Conservation (phyloP, 306 rosid genomes). For the Vicia villosa region DNA sequence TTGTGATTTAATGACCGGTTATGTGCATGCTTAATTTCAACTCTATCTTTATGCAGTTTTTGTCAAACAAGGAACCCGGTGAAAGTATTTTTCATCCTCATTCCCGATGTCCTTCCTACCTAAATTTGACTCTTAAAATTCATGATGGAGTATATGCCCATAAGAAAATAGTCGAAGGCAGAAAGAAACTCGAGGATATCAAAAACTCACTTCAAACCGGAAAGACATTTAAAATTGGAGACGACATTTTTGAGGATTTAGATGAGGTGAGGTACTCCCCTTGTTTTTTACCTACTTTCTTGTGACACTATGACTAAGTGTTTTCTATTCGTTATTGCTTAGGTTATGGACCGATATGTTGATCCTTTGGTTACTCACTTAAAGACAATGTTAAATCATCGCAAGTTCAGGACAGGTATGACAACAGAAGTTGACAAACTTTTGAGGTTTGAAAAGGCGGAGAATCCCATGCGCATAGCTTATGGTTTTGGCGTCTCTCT, state of each 20-base stretch:
- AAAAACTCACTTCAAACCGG: constrained; percentile 92
- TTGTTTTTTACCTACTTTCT: neutral
- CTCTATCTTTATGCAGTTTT: constrained; percentile 60
- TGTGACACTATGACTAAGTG: constrained; percentile 6
- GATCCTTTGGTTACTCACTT: constrained; percentile 91
- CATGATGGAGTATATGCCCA: constrained; percentile 97
- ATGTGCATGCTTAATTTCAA: too few relatives aligned
- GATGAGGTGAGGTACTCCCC: constrained; percentile 71
- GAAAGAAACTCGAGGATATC: constrained; percentile 94
- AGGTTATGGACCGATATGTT: constrained; percentile 99
- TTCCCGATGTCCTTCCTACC: constrained; percentile 89
- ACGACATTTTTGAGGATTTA: constrained; percentile 95
- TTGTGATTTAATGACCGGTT: too few relatives aligned
- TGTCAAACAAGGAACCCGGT: constrained; percentile 93
- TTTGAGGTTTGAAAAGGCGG: constrained; percentile 74
- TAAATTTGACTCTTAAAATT: constrained; percentile 90
- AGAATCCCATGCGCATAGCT: constrained; percentile 82
- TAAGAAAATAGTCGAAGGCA: constrained; percentile 94
- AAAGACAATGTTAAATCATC: constrained; percentile 81
- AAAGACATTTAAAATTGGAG: constrained; percentile 95
- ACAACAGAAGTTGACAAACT: constrained; percentile 92
- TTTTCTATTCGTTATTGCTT: constrained; percentile 24
- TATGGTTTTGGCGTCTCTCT: constrained; percentile 87
- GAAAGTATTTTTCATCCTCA: constrained; percentile 96
- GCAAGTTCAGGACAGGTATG: constrained; percentile 80